Percentiles rank a stretch among this genome's conserved stretches.
phyloP scores from a whole-genome alignment of 1,284 basidiomycete genomes.

The Tausonia pullulans region DNA sequence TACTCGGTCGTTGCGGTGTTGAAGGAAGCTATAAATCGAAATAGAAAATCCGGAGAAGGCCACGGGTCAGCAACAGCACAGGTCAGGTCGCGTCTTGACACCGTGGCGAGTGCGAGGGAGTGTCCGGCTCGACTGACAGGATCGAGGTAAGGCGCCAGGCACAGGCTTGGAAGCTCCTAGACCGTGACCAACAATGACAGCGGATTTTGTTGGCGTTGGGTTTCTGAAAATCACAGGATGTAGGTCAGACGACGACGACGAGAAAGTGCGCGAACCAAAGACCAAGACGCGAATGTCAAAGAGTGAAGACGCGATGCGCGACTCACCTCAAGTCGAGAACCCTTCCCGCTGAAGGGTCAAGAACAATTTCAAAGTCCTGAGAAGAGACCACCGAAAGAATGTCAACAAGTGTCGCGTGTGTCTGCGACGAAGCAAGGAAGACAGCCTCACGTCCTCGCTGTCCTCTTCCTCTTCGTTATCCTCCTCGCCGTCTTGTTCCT shows the following conservation, averaged over 20 bases:
- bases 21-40: conserved; percentile 7
- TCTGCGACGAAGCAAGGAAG: neutral
- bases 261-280: neutral
- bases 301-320: too few relatives aligned
- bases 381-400: neutral
- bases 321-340: conserved; percentile 30
- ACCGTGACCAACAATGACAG: conserved; percentile 13
- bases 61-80: neutral
- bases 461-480: conserved; percentile 28
- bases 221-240: conserved; percentile 21
- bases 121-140: neutral
- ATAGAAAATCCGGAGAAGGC: neutral
- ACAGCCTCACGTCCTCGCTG: conserved; percentile 11
- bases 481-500: conserved; percentile 12
- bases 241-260: too few relatives aligned
- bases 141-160: neutral
- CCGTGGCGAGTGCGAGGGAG: neutral
- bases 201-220: conserved; percentile 21
- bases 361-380: conserved; percentile 32
- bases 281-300: too few relatives aligned
- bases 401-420: neutral
- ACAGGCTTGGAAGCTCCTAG: conserved; percentile 12
- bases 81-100: neutral
- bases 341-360: conserved; percentile 20
- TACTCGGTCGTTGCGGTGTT: conserved; percentile 70